Evolutionary conservation across 2,329 filamentous ascomycete species (phyloP).

Genomic region (Biscogniauxia sp.): DNA sequence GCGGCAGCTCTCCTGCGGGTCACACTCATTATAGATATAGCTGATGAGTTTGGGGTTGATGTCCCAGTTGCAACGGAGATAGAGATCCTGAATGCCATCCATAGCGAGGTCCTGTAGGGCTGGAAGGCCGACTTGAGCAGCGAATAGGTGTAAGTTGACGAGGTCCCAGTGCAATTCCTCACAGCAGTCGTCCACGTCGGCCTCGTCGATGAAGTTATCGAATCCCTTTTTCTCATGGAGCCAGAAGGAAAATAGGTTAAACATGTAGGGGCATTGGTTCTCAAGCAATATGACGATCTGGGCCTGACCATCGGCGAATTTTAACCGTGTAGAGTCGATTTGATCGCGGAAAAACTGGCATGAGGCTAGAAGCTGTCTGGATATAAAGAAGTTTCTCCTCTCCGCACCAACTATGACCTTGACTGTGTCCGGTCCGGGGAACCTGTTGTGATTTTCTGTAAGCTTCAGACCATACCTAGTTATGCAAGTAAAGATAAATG

Average conservation of each 20-base stretch:
- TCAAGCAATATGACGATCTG: constrained; percentile 29
- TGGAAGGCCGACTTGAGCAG: constrained; percentile 47
- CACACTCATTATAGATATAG: constrained; percentile 54
- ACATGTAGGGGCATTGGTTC: constrained; percentile 33
- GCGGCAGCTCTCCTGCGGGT: constrained; percentile 47
- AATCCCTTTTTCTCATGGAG: constrained; percentile 29
- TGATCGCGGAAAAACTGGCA: constrained; percentile 30
- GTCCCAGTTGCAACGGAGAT: constrained; percentile 58
- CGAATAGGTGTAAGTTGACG: constrained; percentile 57
- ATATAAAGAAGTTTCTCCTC: constrained; percentile 28
- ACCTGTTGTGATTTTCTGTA: constrained; percentile 9
- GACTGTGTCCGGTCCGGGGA: constrained; percentile 24
- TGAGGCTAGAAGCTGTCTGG: constrained; percentile 29
- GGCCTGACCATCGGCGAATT: constrained; percentile 22
- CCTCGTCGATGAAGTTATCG: constrained; percentile 27
- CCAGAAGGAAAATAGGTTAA: constrained; percentile 35
- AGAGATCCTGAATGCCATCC: constrained; percentile 58
- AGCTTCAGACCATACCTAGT: constrained; percentile 1
- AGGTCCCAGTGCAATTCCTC: constrained; percentile 54
- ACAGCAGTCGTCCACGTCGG: constrained; percentile 22
- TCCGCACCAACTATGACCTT: constrained; percentile 32
- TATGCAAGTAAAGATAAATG: not conserved
- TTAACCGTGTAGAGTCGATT: constrained; percentile 24
- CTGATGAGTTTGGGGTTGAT: constrained; percentile 50
- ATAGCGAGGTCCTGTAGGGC: constrained; percentile 56